Base-by-base conservation (phyloP, 73 alveolate species). In the Tetrahymena borealis region DNA sequence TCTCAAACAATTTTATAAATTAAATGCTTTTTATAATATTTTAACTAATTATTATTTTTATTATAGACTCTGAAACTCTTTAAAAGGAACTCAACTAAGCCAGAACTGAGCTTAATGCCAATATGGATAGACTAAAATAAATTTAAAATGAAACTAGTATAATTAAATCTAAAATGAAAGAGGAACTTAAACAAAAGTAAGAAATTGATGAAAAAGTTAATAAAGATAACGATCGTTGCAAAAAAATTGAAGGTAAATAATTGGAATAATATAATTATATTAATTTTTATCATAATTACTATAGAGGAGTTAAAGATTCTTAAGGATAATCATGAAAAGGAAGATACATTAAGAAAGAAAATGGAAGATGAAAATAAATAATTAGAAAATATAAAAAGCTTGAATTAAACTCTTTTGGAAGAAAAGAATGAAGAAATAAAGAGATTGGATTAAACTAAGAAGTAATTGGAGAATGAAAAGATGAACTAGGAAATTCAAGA, bases 391-490 rank as follows among this genome's bases (percentile, higher is more conserved):
- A 91, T 38, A 77, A 91, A 91, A 60, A 60, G 60, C 39, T 36
- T 32, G 0, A 91, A 90, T 78, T 90, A 90, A 78, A 97, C 95
- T 39, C 97, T 95, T 78, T 78, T 32, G 91, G 90, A 91, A 92
- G 96, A 95, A 93, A 95, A 90, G 90, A 94, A 40, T 90, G 97
- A 92, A 31, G 96, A 91, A 93, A 90, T 85, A 41, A 93, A 90
- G 90, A 94, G 93, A 42, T 90, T 96, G 78, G 97, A 96, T 91
- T 93, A 96, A 91, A 96, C 91, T 93, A 94, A 90, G 79, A 90
- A 94, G 94, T 79, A 97, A 90, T 93, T 79, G 43, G 97, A 97
- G 77, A 96, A 91, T 60, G 97, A 94, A 39, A 96, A 96, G 96
- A 97, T 95, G 90, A 95, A 91, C 39, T 94, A 93, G 91, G 95